These are phyloP conservation scores for Penicillium argentinense DNA, from an alignment of 495 filamentous ascomycete species.

Conservation along the genomic window DNA sequence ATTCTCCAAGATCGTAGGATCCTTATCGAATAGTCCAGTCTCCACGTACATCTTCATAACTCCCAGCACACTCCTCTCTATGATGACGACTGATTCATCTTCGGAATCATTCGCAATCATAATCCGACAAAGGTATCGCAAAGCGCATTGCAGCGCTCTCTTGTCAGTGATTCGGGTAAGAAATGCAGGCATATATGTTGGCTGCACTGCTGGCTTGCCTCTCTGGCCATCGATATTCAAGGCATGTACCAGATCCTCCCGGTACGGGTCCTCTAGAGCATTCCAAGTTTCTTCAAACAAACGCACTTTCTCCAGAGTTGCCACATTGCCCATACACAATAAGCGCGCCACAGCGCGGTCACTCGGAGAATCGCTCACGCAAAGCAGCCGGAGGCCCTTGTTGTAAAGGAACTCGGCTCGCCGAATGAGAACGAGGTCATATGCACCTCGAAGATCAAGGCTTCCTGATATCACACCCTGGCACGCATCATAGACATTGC, in stretches of 20 bases:
- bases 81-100: slow-evolving; percentile 10
- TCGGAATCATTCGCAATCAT: slow-evolving; percentile 7
- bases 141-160: background rate
- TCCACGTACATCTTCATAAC: slow-evolving; percentile 18
- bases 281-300: slow-evolving; percentile 29
- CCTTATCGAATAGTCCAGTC: slow-evolving; percentile 12
- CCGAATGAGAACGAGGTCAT: slow-evolving; percentile 31
- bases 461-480: slow-evolving; percentile 21
- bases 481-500: slow-evolving; percentile 28
- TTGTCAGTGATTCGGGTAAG: slow-evolving; percentile 12
- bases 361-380: slow-evolving; percentile 11
- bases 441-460: slow-evolving; percentile 26
- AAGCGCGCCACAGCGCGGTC: slow-evolving; percentile 34
- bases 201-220: slow-evolving; percentile 31
- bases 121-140: slow-evolving; percentile 14
- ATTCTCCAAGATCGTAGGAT: slow-evolving; percentile 17
- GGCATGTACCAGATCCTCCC: slow-evolving; percentile 15
- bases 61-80: slow-evolving; percentile 18
- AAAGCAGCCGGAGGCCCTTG: slow-evolving; percentile 25
- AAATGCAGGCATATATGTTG: slow-evolving; percentile 36
- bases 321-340: slow-evolving; percentile 36
- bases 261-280: slow-evolving; percentile 18
- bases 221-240: slow-evolving; percentile 34
- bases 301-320: slow-evolving; percentile 22
- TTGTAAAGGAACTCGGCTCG: slow-evolving; percentile 20